A percentile compares a stretch with the other conserved stretches of the same genome.
phyloP scores from a whole-genome alignment of 2,329 filamentous ascomycete species.

The Coniochaeta pulveracea region DNA sequence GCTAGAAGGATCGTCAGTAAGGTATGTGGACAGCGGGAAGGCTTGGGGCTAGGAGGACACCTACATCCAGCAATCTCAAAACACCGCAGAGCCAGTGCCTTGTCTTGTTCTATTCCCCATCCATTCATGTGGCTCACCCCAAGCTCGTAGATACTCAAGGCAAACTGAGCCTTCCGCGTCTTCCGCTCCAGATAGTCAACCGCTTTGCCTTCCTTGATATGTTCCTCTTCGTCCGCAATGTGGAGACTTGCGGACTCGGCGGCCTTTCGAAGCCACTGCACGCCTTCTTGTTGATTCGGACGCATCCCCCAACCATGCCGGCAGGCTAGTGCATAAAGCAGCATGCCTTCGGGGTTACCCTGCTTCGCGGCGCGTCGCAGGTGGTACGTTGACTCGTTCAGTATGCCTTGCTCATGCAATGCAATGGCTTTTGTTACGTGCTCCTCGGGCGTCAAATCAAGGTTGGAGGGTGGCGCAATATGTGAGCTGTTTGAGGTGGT shows the following conservation, averaged over 20 bases:
- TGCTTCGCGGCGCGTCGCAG: slow-evolving; percentile 78
- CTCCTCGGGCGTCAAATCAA: slow-evolving; percentile 72
- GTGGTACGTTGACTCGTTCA: slow-evolving; percentile 94
- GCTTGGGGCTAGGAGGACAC: slow-evolving; percentile 17
- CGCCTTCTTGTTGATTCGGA: slow-evolving; percentile 78
- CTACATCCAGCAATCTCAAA: slow-evolving; percentile 89
- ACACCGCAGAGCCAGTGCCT: slow-evolving; percentile 73
- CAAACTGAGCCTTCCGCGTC: slow-evolving; percentile 84
- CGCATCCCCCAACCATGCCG: slow-evolving; percentile 98
- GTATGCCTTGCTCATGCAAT: slow-evolving; percentile 74
- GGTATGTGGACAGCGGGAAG: neutral
- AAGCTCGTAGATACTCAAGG: slow-evolving; percentile 89
- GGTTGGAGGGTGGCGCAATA: slow-evolving; percentile 40
- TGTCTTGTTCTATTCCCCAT: slow-evolving; percentile 94
- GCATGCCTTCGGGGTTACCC: slow-evolving; percentile 85
- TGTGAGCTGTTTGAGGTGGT: too few relatives aligned
- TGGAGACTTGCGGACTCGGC: slow-evolving; percentile 75
- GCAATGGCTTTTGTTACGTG: slow-evolving; percentile 85
- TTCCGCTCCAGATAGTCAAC: slow-evolving; percentile 62
- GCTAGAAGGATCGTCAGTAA: slow-evolving; percentile 27
- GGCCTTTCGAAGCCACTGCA: slow-evolving; percentile 85
- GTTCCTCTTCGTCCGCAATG: slow-evolving; percentile 70
- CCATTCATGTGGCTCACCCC: slow-evolving; percentile 97
- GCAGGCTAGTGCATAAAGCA: slow-evolving; percentile 88
- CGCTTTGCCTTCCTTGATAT: slow-evolving; percentile 48